phyloP scores from a whole-genome alignment of 805 yeast genomes.

The Ogataea methylovora region DNA sequence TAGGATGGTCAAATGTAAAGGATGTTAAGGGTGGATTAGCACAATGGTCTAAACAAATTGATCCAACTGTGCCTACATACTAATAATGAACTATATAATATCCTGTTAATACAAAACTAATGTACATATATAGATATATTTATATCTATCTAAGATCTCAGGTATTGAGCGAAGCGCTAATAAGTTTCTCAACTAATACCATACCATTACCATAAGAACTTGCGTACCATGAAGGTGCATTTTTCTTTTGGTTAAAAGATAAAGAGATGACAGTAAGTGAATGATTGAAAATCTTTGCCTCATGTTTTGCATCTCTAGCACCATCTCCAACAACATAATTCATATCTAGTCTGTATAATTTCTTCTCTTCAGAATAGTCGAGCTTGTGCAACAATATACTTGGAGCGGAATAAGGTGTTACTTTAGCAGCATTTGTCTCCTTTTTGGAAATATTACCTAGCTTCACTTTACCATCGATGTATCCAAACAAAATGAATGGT shows the following conservation, averaged over 20 bases:
- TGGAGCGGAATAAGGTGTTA: background rate
- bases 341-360: conserved; percentile 16
- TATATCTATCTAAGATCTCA: too few relatives aligned
- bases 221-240: conserved; percentile 12
- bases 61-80: conserved; percentile 56
- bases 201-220: conserved; percentile 22
- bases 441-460: conserved; percentile 10
- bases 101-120: too few relatives aligned
- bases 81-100: too few relatives aligned
- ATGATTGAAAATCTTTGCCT: conserved; percentile 4
- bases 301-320: conserved; percentile 6
- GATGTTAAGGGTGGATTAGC: conserved; percentile 78
- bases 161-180: conserved; percentile 1
- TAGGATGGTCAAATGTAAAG: conserved; percentile 40
- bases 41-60: conserved; percentile 58
- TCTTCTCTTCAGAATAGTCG: conserved; percentile 7
- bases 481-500: conserved; percentile 10
- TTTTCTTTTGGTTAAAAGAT: conserved; percentile 9
- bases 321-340: conserved; percentile 6
- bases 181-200: conserved; percentile 20
- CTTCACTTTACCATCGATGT: conserved; percentile 11
- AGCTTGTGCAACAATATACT: conserved; percentile 13
- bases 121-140: too few relatives aligned
- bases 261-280: conserved; percentile 15
- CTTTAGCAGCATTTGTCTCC: conserved; percentile 8